Evolutionary conservation across 768 basidiomycete species (phyloP).

Genomic region (Baorangia bicolor): DNA sequence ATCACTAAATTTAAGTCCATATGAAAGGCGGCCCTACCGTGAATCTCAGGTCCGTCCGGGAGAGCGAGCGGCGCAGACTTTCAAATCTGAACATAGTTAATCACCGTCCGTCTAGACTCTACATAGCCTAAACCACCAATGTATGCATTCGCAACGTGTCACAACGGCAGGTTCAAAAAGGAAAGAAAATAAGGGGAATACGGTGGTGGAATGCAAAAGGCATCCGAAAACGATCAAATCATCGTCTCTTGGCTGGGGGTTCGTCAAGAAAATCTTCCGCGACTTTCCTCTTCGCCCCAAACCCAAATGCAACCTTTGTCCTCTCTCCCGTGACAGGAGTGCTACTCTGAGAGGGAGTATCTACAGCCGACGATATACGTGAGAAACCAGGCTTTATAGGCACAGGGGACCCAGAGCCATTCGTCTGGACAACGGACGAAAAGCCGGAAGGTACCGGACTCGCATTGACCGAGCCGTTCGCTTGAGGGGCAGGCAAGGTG

Average conservation of each 20-base stretch:
- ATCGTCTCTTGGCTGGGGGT: conserved; percentile 61
- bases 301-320: conserved; percentile 73
- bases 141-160: not conserved
- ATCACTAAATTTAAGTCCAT: too few species aligned
- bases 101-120: not conserved
- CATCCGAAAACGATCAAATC: conserved; percentile 7
- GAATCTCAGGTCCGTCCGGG: not conserved
- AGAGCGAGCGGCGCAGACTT: not conserved
- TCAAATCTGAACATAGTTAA: not conserved
- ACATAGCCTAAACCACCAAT: not conserved
- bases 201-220: not conserved
- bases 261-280: conserved; percentile 64
- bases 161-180: not conserved
- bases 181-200: not conserved
- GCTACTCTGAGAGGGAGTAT: conserved; percentile 47
- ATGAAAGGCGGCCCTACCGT: not conserved
- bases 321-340: conserved; percentile 66
- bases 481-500: conserved; percentile 61
- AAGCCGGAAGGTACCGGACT: conserved; percentile 46
- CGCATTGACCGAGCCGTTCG: conserved; percentile 39
- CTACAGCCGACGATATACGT: conserved; percentile 59
- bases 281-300: conserved; percentile 80
- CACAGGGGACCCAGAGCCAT: conserved; percentile 56
- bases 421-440: conserved; percentile 26
- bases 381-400: conserved; percentile 71